phyloP scores from a whole-genome alignment of 2,329 filamentous ascomycete genomes.

The Penicillium rolfsii region DNA sequence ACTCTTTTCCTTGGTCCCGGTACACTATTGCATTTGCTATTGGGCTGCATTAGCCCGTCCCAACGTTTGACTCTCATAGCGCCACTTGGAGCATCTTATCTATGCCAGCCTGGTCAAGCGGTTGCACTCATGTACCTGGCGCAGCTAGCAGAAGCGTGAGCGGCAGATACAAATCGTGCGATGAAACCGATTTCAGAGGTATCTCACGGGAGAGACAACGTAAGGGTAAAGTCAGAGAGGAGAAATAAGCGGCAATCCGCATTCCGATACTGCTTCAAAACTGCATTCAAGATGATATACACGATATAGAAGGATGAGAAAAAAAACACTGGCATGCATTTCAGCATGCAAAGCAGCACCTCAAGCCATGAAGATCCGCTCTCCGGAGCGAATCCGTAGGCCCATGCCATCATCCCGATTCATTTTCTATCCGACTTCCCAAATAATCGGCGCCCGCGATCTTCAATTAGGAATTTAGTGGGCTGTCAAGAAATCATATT shows the following conservation, averaged over 20 bases:
- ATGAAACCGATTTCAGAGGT: too few relatives aligned
- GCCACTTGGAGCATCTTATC: not conserved
- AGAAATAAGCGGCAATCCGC: constrained; percentile 16
- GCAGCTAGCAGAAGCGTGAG: too few relatives aligned
- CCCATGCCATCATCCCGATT: constrained; percentile 36
- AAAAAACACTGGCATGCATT: constrained; percentile 42
- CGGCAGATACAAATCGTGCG: too few relatives aligned
- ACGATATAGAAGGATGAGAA: constrained; percentile 42
- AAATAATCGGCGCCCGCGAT: constrained; percentile 27
- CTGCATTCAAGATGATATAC: constrained; percentile 49
- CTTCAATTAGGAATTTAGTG: constrained; percentile 43
- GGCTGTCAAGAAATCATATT: constrained; percentile 28
- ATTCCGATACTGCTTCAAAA: constrained; percentile 30
- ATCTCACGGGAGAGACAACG: not conserved
- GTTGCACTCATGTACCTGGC: not conserved
- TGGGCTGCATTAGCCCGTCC: not conserved
- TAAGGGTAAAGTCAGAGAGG: constrained; percentile 1
- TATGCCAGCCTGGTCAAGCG: not conserved
- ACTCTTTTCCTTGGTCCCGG: not conserved
- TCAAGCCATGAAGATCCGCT: constrained; percentile 34
- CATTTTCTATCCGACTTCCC: constrained; percentile 41
- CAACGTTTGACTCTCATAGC: not conserved
- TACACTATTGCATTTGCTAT: not conserved
- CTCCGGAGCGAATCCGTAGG: constrained; percentile 31
- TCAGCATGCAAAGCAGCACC: constrained; percentile 42